Base-by-base conservation (phyloP, 1,284 basidiomycete species). In the Boletellus deceptivus region DNA sequence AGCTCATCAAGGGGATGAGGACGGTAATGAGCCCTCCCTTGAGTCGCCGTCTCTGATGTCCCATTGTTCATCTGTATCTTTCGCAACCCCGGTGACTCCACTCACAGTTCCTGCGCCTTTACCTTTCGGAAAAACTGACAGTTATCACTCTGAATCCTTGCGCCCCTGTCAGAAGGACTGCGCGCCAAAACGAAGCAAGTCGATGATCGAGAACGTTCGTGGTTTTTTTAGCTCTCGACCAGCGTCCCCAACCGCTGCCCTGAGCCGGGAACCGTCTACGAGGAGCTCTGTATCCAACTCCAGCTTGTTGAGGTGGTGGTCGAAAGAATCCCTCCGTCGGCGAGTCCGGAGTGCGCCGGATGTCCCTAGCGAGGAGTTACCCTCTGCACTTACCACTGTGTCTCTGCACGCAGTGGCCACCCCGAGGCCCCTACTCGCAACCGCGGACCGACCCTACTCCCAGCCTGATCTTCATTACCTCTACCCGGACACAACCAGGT, bases 271-370 rank as follows among this genome's bases (percentile, higher is more conserved):
- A 25, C 50, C 60, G 34, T 59, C 62, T 25, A 55, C 54, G 40
- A 56, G 65, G 25, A 69, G 64, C 43, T 57, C 59, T 25, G 63
- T 59, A 49, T 64, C 63, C 43, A 67, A 69, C 20, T 68, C 70
- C 16, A 67, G 67, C 50, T 59, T 74, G 46, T 58, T 79, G 48
- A 73, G 61, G 55, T 79, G 76, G 66, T 75, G 75, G 72, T 72
- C 73, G 35, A 73, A 71, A 57, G 73, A 72, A 20, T 72, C 77
- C 18, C 61, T 77, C 37, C 77, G 77, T 43, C 73, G 75, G 25
- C 71, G 79, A 46, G 70, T 73, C 38, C 75, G 74, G 55, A 81
- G 79, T 54, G 75, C 76, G 1, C 77, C 80, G 17, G 70, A 76
- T 31, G 70, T 69, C 13, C 67, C 71, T 22, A 52, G 53, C 18